phyloP scores from a whole-genome alignment of 169 alveolate species.

The Sarcocystis neurona region DNA sequence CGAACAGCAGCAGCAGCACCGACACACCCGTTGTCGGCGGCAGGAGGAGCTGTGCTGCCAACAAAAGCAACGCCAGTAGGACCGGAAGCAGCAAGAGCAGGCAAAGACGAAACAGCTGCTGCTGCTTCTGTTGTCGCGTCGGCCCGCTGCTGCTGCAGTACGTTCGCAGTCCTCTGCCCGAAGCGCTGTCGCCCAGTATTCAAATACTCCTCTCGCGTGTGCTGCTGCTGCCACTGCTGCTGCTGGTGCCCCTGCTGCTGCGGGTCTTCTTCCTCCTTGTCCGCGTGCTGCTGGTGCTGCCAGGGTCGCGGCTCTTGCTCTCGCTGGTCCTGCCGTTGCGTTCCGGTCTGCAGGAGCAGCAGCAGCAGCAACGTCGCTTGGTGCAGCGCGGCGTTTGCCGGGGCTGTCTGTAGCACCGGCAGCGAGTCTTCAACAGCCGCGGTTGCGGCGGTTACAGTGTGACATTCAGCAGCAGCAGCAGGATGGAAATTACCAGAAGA shows the following conservation, averaged over 20 bases:
- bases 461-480: no score
- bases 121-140: background rate
- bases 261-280: background rate
- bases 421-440: no score
- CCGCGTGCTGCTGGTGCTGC: background rate
- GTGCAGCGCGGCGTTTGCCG: background rate
- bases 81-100: background rate
- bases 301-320: background rate
- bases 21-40: no score
- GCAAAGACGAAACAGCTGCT: background rate
- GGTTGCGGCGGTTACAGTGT: no score
- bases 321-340: no score
- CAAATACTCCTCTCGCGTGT: no score
- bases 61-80: background rate
- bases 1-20: background rate
- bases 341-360: background rate
- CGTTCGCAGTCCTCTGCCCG: background rate
- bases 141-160: background rate
- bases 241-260: background rate
- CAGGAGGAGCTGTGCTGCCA: no score
- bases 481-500: no score
- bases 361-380: conserved; percentile 22
- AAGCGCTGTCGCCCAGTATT: no score
- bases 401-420: background rate
- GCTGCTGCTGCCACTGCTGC: no score